Conservation (phyloP, 495 filamentous ascomycete genomes). For the Hyaloscypha finlandica region DNA sequence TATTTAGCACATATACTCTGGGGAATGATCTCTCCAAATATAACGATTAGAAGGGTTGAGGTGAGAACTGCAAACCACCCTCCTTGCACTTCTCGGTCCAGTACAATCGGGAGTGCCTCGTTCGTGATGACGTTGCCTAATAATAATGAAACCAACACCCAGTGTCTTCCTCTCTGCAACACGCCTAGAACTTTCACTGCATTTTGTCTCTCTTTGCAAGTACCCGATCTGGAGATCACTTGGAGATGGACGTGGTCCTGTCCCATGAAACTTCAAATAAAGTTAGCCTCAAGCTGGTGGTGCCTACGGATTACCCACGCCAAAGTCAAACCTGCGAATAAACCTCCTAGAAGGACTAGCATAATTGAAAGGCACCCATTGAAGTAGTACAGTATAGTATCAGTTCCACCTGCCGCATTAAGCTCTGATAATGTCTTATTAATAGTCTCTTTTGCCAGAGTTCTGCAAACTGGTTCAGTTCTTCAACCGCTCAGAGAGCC, state of each 20-base stretch:
- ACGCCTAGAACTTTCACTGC: slow-evolving; percentile 16
- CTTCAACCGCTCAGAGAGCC: too few species aligned
- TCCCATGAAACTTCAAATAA: too few species aligned
- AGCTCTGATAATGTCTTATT: too few species aligned
- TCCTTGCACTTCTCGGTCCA: slow-evolving; percentile 13
- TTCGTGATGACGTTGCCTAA: slow-evolving; percentile 22
- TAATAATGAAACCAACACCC: slow-evolving; percentile 19
- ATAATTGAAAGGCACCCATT: too few species aligned
- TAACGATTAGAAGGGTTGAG: slow-evolving; percentile 16
- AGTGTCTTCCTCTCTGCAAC: slow-evolving; percentile 15
- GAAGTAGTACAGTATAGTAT: too few species aligned
- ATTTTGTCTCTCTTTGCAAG: slow-evolving; percentile 3
- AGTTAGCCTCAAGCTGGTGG: too few species aligned
- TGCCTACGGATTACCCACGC: too few species aligned
- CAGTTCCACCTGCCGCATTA: too few species aligned
- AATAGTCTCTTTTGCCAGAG: too few species aligned
- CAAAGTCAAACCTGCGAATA: too few species aligned
- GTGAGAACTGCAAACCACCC: slow-evolving; percentile 19
- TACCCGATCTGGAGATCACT: slow-evolving; percentile 15
- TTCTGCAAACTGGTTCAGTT: too few species aligned
- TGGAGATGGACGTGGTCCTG: slow-evolving; percentile 17
- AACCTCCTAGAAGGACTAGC: too few species aligned
- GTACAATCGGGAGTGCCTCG: slow-evolving; percentile 17
- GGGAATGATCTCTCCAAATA: slow-evolving; percentile 24
- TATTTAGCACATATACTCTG: slow-evolving; percentile 23